phyloP scores from a whole-genome alignment of 805 yeast genomes.

The Candida pseudofarinosa region DNA sequence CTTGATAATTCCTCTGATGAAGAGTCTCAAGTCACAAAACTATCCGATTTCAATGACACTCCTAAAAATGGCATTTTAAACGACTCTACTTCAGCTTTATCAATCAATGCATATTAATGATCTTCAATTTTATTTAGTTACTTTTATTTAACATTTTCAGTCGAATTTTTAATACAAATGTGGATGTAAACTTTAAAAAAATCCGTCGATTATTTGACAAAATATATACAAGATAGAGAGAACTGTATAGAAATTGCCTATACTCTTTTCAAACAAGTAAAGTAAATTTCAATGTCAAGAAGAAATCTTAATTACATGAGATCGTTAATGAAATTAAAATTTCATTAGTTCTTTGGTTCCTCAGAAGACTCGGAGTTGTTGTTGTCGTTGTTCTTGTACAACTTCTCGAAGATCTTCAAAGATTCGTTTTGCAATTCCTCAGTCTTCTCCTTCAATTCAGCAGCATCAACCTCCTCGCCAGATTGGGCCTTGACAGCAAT shows the following conservation, averaged over 20 bases:
- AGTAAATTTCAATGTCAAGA: not conserved
- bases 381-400: slow-evolving; percentile 32
- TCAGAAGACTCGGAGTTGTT: slow-evolving; percentile 13
- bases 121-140: not conserved
- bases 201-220: not conserved
- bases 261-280: not conserved
- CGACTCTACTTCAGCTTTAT: not conserved
- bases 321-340: not conserved
- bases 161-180: not conserved
- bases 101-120: not conserved
- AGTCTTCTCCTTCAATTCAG: slow-evolving; percentile 65
- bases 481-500: slow-evolving; percentile 61
- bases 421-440: slow-evolving; percentile 74
- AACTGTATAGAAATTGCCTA: not conserved
- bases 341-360: slow-evolving; percentile 24
- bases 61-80: not conserved
- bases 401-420: slow-evolving; percentile 71
- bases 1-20: slow-evolving; percentile 34
- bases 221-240: not conserved
- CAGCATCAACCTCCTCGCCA: slow-evolving; percentile 58
- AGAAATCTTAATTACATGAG: not conserved
- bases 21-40: slow-evolving; percentile 7
- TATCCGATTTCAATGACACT: slow-evolving; percentile 3
- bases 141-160: too few species aligned
- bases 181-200: not conserved